Percentiles rank a stretch among this genome's conserved stretches.
Conservation (phyloP, 192 early-diverging fungal genomes). For the Coemansia sp. region DNA sequence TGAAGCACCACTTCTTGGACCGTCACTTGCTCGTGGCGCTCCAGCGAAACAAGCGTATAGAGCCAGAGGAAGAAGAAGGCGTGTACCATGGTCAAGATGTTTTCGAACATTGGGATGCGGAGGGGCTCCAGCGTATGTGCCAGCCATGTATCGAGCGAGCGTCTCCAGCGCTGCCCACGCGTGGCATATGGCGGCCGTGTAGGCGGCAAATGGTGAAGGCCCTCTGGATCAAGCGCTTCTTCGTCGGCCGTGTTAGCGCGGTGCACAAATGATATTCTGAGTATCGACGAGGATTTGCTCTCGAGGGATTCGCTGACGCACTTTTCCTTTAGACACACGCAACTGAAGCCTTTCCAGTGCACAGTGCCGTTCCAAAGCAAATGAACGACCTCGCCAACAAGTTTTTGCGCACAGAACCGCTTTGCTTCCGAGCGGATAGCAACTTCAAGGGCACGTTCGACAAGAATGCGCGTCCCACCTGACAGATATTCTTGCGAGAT, state of each 20-base stretch:
- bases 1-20: conserved; percentile 24
- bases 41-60: conserved; percentile 31
- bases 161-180: not conserved
- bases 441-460: conserved; percentile 35
- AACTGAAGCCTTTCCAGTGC: conserved; percentile 45
- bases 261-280: conserved; percentile 11
- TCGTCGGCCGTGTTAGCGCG: conserved; percentile 2
- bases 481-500: conserved; percentile 27
- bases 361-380: conserved; percentile 40
- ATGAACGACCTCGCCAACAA: conserved; percentile 33
- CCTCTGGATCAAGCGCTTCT: not conserved
- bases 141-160: conserved; percentile 23
- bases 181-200: not conserved
- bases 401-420: conserved; percentile 35
- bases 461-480: conserved; percentile 28
- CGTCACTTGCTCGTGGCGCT: conserved; percentile 14
- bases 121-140: conserved; percentile 19
- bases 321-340: conserved; percentile 13
- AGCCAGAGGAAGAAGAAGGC: conserved; percentile 37
- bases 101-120: conserved; percentile 40
- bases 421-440: conserved; percentile 45
- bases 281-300: not conserved
- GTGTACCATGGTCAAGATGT: conserved; percentile 35
- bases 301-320: not conserved
- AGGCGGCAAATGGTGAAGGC: not conserved